Evolutionary conservation across 768 basidiomycete species (phyloP).

Genomic region (Rhizopogon rudus): DNA sequence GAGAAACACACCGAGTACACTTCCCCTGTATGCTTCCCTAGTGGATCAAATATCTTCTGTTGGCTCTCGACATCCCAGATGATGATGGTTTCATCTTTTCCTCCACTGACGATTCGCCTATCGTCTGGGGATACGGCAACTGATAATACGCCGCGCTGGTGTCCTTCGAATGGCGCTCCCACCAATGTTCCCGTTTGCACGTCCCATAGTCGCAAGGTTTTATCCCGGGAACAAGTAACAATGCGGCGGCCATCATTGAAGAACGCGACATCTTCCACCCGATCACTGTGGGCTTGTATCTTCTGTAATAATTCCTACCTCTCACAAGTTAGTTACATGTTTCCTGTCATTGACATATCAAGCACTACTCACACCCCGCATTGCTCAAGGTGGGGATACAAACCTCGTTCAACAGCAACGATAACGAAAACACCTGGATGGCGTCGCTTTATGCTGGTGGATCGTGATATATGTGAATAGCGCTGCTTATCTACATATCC

Average conservation of each 20-base stretch:
- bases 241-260: slow-evolving; percentile 21
- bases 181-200: slow-evolving; percentile 12
- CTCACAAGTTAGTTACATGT: no score
- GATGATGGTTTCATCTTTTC: slow-evolving; percentile 19
- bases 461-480: no score
- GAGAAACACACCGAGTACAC: slow-evolving; percentile 14
- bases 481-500: no score
- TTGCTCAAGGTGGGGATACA: no score
- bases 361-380: no score
- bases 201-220: slow-evolving; percentile 23
- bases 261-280: slow-evolving; percentile 23
- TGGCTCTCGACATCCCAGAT: slow-evolving; percentile 20
- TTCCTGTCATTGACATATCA: no score
- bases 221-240: slow-evolving; percentile 12
- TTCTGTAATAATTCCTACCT: no score
- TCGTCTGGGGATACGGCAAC: slow-evolving; percentile 24
- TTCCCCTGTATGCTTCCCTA: slow-evolving; percentile 18
- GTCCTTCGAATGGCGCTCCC: slow-evolving; percentile 14
- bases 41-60: slow-evolving; percentile 16
- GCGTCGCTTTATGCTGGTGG: no score
- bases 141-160: slow-evolving; percentile 17
- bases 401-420: no score
- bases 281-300: slow-evolving; percentile 16
- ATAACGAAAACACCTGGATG: no score
- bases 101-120: slow-evolving; percentile 17